phyloP scores from a whole-genome alignment of 164 flowering plant genomes.

The Macadamia integrifolia region DNA sequence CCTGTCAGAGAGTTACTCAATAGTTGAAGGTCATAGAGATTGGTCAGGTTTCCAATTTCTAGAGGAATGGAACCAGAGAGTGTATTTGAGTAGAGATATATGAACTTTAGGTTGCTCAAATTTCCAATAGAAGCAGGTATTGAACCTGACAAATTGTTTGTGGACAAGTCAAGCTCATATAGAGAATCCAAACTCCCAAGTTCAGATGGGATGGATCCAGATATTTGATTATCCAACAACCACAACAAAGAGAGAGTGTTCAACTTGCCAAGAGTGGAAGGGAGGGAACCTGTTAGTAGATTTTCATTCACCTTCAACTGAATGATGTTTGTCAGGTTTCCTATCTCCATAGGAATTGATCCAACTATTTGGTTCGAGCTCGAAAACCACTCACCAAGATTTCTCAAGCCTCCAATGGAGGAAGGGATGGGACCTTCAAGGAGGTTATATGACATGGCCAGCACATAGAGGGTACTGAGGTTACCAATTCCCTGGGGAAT shows the following conservation, averaged over 20 bases:
- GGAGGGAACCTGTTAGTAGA: not conserved
- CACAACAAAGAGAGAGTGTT: not conserved
- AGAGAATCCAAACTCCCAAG: conserved; percentile 8
- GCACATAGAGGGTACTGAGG: not conserved
- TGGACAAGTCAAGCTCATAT: not conserved
- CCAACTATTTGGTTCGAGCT: too few species aligned
- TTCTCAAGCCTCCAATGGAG: not conserved
- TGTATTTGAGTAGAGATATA: not conserved
- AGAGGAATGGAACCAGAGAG: not conserved
- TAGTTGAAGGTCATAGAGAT: not conserved
- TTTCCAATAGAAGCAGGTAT: not conserved
- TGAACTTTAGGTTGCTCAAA: not conserved
- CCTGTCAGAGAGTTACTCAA: too few species aligned
- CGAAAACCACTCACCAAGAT: too few species aligned
- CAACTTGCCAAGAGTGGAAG: not conserved
- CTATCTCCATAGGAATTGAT: too few species aligned
- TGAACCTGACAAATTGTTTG: not conserved
- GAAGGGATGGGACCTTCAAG: too few species aligned
- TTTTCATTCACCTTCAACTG: not conserved
- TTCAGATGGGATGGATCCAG: conserved; percentile 11
- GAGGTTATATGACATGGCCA: too few species aligned
- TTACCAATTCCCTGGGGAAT: not conserved
- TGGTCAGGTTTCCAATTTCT: not conserved
- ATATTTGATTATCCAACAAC: too few species aligned
- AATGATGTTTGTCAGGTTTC: not conserved